phyloP scores from a whole-genome alignment of 2,329 filamentous ascomycete species.

The Neoarthrinium moseri region DNA sequence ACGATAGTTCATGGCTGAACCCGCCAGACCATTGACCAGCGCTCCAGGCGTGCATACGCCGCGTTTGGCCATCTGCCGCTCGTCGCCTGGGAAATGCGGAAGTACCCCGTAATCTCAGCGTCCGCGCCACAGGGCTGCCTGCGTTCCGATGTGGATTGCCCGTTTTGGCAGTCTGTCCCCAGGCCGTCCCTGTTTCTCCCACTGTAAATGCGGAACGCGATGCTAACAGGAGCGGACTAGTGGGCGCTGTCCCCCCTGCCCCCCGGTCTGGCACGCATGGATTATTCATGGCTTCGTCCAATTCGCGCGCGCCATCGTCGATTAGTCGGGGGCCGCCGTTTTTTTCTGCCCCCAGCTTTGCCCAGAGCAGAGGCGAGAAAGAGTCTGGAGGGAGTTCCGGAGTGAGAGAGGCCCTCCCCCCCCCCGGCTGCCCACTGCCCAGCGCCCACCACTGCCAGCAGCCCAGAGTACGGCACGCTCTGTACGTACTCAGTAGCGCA shows the following conservation, averaged over 20 bases:
- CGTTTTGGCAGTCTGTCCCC: conserved; percentile 1
- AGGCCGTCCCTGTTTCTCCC: conserved; percentile 3
- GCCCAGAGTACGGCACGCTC: too few species aligned
- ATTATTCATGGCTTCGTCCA: conserved; percentile 10
- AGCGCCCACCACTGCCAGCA: too few species aligned
- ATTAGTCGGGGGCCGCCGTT: neutral
- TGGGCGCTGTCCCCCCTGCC: conserved; percentile 1
- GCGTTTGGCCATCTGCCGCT: too few species aligned
- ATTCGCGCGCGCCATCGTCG: conserved; percentile 4
- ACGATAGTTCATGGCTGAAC: too few species aligned
- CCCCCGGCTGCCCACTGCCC: too few species aligned
- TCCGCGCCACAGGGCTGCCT: neutral
- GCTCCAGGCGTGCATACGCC: too few species aligned
- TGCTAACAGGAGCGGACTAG: conserved; percentile 1
- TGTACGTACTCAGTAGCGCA: too few species aligned
- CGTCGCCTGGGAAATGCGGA: too few species aligned
- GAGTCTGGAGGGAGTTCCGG: too few species aligned
- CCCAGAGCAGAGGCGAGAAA: too few species aligned
- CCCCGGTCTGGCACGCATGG: neutral
- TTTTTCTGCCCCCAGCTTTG: neutral
- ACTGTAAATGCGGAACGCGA: conserved; percentile 5
- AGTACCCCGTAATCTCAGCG: conserved; percentile 1
- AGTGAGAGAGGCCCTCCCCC: too few species aligned
- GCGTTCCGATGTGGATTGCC: neutral
- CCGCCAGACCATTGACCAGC: too few species aligned